phyloP scores from a whole-genome alignment of 2,329 filamentous ascomycete species.

The Colletotrichum orbiculare region DNA sequence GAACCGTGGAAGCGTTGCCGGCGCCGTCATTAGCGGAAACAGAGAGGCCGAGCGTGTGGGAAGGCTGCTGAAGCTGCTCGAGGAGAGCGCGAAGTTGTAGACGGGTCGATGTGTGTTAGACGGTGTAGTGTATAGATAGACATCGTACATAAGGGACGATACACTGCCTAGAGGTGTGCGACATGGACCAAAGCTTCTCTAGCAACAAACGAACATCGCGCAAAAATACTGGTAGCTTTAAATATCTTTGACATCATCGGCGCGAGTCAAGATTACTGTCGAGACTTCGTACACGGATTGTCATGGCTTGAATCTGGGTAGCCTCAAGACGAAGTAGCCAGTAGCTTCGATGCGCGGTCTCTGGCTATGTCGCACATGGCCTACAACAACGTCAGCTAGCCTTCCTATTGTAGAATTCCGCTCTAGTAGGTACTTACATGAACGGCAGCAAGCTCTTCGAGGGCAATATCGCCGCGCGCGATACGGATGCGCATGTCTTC shows the following conservation, averaged over 20 bases:
- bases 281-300: no score
- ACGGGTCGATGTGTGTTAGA: conserved; percentile 1
- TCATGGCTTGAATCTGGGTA: no score
- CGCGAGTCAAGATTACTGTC: no score
- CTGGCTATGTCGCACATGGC: conserved; percentile 93
- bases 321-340: conserved; percentile 1
- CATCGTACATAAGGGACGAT: conserved; percentile 21
- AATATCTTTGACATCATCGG: no score
- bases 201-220: no score
- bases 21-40: conserved; percentile 32
- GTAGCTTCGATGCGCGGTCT: conserved; percentile 78
- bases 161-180: conserved; percentile 1
- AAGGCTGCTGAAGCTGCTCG: conserved; percentile 27
- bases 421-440: conserved; percentile 63
- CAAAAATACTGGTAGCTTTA: no score
- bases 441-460: conserved; percentile 79
- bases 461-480: conserved; percentile 69
- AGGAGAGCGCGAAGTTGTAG: conserved; percentile 28
- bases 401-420: no score
- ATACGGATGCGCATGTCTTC: conserved; percentile 83
- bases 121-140: conserved; percentile 15
- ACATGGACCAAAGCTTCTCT: no score
- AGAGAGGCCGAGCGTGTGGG: conserved; percentile 33
- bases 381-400: conserved; percentile 50
- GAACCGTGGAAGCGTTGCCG: conserved; percentile 33